Evolutionary conservation across 2,329 filamentous ascomycete species (phyloP), one percentile per base, ranked within the genome.

Genomic region (Aulographum hederae): DNA sequence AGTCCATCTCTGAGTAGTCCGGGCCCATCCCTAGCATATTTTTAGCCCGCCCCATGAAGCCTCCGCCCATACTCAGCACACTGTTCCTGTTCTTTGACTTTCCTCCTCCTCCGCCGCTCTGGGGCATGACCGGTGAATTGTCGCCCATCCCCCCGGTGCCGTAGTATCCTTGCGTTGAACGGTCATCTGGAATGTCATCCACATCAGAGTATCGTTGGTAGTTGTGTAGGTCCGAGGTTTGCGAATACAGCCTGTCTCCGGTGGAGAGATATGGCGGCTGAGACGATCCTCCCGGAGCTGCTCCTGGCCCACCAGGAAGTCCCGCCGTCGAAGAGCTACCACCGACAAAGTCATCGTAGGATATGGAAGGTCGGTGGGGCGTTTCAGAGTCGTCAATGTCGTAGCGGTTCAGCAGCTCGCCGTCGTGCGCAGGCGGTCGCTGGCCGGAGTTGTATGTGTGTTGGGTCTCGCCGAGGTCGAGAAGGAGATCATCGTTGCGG

Each of bases 1-100:
- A 63, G 50, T 98, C 86, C 89, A 98, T 98, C 57, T 95, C 89
- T 20, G 86, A 94, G 55, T 98, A 95, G 39, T 78, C 8, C 15
- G 67, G 65, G 6, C 72, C 77, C 73, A 93, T 84, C 32, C 89
- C 86, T 38, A 98, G 60, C 65, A 78, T 82, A 50, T 78, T 85
- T 61, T 92, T 95, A 26, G 86, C 78, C 46, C 69, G 75, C 28
- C 85, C 89, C 46, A 94, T 61, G 38, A 95, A 59, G 13, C 86
- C 85, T 38, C 86, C 85, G 38, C 86, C 85, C 46, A 95, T 57
- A 42, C 75, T 72, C 46, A 95, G 57, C 32, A 94, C 78, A 54
- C 85, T 95, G 51, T 92, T 94, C 43, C 89, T 69, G 50, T 82
- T 80, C 41, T 71, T 67, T 39, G 78, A 69, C 43, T 68, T 69